phyloP scores from a whole-genome alignment of 192 early-diverging fungal genomes.

The Rhizophagus sp. region DNA sequence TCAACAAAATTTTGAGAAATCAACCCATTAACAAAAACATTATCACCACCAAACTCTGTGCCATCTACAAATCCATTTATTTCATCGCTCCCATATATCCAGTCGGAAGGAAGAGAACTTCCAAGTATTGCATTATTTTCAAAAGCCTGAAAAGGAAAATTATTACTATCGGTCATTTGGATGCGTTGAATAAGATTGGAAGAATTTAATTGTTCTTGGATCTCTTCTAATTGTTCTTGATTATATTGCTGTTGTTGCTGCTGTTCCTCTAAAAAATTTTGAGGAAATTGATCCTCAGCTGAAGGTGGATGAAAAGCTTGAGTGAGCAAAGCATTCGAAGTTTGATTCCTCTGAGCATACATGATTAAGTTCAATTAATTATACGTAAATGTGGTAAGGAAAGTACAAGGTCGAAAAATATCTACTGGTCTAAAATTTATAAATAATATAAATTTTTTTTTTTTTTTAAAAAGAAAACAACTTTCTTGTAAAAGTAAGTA shows the following conservation, averaged over 20 bases:
- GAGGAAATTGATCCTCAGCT: conserved; percentile 19
- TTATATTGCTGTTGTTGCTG: conserved; percentile 11
- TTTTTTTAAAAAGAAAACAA: background rate
- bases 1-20: conserved; percentile 16
- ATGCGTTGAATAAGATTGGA: conserved; percentile 13
- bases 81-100: background rate
- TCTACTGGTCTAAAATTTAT: background rate
- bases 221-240: conserved; percentile 26
- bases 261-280: background rate
- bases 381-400: background rate
- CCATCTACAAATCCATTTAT: background rate
- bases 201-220: conserved; percentile 9
- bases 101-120: conserved; percentile 14
- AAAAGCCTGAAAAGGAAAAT: conserved; percentile 20
- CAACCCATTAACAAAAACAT: conserved; percentile 9
- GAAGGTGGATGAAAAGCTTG: conserved; percentile 26
- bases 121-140: conserved; percentile 10
- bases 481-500: no score
- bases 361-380: background rate
- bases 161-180: background rate
- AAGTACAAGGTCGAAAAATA: background rate
- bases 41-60: background rate
- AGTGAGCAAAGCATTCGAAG: conserved; percentile 12
- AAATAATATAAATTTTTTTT: background rate
- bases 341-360: conserved; percentile 11